Evolutionary conservation across 2,329 filamentous ascomycete genomes (phyloP), one percentile per base, ranked within the genome.

Genomic region (Paecilomyces formosus): DNA sequence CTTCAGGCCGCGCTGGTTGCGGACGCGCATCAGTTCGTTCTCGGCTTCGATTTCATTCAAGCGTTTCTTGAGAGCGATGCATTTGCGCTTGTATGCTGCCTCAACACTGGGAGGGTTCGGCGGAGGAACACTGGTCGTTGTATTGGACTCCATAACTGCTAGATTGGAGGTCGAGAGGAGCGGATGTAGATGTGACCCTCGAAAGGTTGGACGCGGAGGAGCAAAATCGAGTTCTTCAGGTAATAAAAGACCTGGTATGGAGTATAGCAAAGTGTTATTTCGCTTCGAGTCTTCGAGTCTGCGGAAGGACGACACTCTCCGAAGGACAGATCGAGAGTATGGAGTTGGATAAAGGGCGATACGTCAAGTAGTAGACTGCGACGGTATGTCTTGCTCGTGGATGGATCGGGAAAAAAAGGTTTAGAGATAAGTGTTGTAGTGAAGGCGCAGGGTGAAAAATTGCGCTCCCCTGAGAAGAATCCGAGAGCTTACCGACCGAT

Each of bases 71-170:
- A 99, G 84, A 67, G 95, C 89, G 71, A 97, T 91, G 75, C 93
- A 97, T 85, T 99, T 97, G 64, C 90, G 86, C 68, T 94, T 92
- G 77, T 97, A 99, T 55, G 93, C 92, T 72, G 93, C 88, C 76
- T 99, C 93, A 62, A 97, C 92, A 15, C 92, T 96, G 15, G 94
- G 93, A 21, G 93, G 91, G 58, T 87, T 82, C 12, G 79, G 72
- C 60, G 71, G 63, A 65, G 58, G 53, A 66, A 65, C 39, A 63
- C 61, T 31, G 66, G 53, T 18, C 13, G 35, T 39, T 66, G 60
- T 45, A 63, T 64, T 57, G 62, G 62, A 39, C 64, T 74, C 70
- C 70, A 73, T 74, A 15, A 39, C n/a, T 7, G 39, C 18, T 18
- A 18, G 39, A 9, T 45, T 45, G 39, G 15, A 45, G 39, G 18